Base-by-base conservation (phyloP, 1,284 basidiomycete genomes). In the Ceratobasidium papillatum region DNA sequence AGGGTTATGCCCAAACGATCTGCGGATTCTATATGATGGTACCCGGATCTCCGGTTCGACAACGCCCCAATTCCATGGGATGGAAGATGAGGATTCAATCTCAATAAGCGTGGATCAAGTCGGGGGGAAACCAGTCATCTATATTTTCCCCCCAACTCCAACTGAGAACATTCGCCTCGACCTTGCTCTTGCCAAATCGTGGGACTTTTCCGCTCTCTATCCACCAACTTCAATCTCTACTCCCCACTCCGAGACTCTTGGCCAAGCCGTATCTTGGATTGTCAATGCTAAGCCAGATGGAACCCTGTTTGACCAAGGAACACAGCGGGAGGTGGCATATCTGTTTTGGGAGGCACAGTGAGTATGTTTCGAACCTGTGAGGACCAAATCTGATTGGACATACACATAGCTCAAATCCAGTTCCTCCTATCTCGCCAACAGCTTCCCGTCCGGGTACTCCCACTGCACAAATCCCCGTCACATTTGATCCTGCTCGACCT, bases 321-420 rank as follows among this genome's bases (percentile, higher is more conserved):
- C 79, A 0, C 75, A 75, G 0, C 56, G 76, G 1, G 79, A 81
- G 64, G 78, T 81, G 17, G 68, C 79, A 1, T 83, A 83, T 75
- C 78, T 83, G n/a, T 83, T 78, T 75, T 83, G 82, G 82, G 82
- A 83, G 64, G 82, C 82, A 25, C 54, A 72, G 78, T 79, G 56
- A 51, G 78, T 77, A 9, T 12, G n/a, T 38, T 19, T 54, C 47
- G 38, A 3, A 5, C 2, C 8, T 36, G 22, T 25, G 9, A 36
- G 0, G 3, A 85, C 0, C 78, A 78, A 3, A 76, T 86, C 38
- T 36, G 22, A 51, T 38, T 22, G 4, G 8, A 8, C 19, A 49
- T 11, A 47, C 45, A 47, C 19, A 17, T 19, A 63, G 61, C 3
- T 27, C 38, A 7, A 51, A 22, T 2, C 43, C 47, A 17, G 3